Conservation (phyloP, 2,329 filamentous ascomycete genomes). For the Cadophora sp. region DNA sequence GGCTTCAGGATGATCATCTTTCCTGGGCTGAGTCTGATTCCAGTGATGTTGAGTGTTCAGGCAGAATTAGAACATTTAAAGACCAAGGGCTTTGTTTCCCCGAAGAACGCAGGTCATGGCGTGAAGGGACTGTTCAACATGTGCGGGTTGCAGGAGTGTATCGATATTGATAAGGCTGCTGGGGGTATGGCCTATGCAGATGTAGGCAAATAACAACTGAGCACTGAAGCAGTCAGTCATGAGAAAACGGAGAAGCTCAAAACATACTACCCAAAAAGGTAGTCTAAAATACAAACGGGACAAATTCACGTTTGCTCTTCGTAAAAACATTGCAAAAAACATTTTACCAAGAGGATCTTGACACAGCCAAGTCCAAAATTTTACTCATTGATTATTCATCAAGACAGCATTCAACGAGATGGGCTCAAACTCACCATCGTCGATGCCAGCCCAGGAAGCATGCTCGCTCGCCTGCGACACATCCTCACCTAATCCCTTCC, state of each 20-base stretch:
- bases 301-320: too few relatives aligned
- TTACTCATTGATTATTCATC: neutral
- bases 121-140: constrained; percentile 48
- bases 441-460: constrained; percentile 5
- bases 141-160: constrained; percentile 8
- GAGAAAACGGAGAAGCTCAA: neutral
- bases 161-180: constrained; percentile 9
- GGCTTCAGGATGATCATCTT: constrained; percentile 56
- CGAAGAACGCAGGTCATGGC: constrained; percentile 48
- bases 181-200: constrained; percentile 10
- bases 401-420: neutral
- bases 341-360: too few relatives aligned
- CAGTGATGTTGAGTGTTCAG: neutral
- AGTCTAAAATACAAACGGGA: neutral
- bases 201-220: neutral
- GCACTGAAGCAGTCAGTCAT: neutral
- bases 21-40: neutral
- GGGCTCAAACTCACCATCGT: neutral
- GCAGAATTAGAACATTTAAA: neutral
- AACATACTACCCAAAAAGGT: neutral
- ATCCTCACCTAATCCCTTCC: neutral
- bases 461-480: neutral
- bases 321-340: too few relatives aligned
- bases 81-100: neutral
- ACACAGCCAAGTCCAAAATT: neutral